phyloP scores from a whole-genome alignment of 306 rosid species.

The Lathyrus aphaca region DNA sequence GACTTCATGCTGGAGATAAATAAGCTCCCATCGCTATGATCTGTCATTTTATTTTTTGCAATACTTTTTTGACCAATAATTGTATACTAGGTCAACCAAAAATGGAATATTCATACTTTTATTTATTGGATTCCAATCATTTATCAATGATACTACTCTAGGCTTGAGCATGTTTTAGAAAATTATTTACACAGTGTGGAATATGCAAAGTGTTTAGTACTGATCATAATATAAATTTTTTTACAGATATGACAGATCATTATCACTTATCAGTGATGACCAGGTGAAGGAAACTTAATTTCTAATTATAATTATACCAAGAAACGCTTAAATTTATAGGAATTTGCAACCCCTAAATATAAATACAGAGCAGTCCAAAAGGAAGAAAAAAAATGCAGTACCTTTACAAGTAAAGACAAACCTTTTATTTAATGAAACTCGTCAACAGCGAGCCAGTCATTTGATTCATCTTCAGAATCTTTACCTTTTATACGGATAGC shows the following conservation, averaged over 20 bases:
- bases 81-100: conserved; percentile 23
- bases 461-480: conserved; percentile 87
- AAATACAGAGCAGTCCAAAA: conserved; percentile 39
- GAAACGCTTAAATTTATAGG: conserved; percentile 30
- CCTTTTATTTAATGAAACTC: conserved; percentile 51
- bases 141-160: conserved; percentile 3
- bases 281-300: not conserved
- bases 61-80: conserved; percentile 25
- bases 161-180: conserved; percentile 27
- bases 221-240: not conserved
- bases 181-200: not conserved
- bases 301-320: conserved; percentile 1
- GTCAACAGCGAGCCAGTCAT: conserved; percentile 84
- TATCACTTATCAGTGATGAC: not conserved
- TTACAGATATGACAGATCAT: not conserved
- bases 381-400: conserved; percentile 14
- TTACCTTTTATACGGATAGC: conserved; percentile 49
- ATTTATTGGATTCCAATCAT: conserved; percentile 20
- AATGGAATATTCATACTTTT: not conserved
- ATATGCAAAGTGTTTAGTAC: no score
- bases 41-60: conserved; percentile 1
- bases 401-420: conserved; percentile 50
- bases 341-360: conserved; percentile 32
- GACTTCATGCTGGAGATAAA: conserved; percentile 54
- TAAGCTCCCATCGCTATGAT: conserved; percentile 12